Conservation (phyloP, 2,329 filamentous ascomycete species). For the Pyrenophora seminiperda region DNA sequence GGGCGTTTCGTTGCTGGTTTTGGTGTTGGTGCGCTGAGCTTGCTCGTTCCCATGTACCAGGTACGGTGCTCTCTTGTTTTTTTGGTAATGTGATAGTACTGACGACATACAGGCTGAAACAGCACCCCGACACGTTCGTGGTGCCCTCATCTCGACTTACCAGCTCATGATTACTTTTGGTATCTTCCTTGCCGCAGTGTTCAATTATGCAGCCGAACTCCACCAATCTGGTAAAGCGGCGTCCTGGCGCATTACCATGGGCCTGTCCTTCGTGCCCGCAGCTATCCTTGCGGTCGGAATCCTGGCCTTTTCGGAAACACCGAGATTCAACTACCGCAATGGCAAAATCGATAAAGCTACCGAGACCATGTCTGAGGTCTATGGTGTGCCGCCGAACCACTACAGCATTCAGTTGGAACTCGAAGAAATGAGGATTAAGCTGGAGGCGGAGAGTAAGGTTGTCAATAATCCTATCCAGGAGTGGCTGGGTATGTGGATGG, state of each 20-base stretch:
- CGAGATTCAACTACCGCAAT: slow-evolving; percentile 61
- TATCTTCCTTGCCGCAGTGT: slow-evolving; percentile 58
- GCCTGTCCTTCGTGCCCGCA: slow-evolving; percentile 60
- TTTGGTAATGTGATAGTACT: not conserved
- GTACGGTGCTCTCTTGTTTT: not conserved
- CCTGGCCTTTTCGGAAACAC: slow-evolving; percentile 59
- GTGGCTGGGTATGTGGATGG: slow-evolving; percentile 63
- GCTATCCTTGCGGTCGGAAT: slow-evolving; percentile 59
- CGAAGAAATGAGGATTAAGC: slow-evolving; percentile 59
- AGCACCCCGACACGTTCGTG: slow-evolving; percentile 66
- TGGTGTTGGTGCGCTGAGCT: slow-evolving; percentile 67
- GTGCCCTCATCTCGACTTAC: slow-evolving; percentile 65
- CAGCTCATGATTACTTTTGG: slow-evolving; percentile 72
- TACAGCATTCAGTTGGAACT: slow-evolving; percentile 58
- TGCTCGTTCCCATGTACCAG: slow-evolving; percentile 65
- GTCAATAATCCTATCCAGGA: slow-evolving; percentile 53
- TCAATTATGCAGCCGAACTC: slow-evolving; percentile 65
- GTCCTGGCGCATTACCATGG: slow-evolving; percentile 68
- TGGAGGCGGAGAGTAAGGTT: slow-evolving; percentile 53
- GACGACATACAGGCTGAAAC: slow-evolving; percentile 56
- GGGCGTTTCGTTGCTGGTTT: slow-evolving; percentile 68
- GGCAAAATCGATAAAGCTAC: slow-evolving; percentile 58
- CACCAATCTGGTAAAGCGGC: slow-evolving; percentile 50
- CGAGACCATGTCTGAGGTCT: slow-evolving; percentile 57
- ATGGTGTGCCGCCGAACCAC: slow-evolving; percentile 61